Evolutionary conservation across 2,329 filamentous ascomycete genomes (phyloP).

Genomic region (Leptographium galeiforme): DNA sequence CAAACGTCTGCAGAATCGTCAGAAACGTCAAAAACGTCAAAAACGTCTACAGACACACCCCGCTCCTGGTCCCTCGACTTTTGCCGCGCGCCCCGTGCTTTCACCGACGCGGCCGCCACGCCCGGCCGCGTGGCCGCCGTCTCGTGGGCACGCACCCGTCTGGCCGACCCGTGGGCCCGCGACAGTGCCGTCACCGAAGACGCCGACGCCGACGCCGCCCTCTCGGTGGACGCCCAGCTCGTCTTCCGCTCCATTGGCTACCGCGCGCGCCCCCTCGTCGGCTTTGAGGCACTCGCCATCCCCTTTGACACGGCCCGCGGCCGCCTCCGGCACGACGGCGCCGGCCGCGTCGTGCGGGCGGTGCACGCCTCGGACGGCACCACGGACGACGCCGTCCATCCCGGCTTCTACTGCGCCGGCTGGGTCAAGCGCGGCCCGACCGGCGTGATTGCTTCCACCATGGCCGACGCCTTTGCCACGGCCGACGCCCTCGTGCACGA

Average conservation of each 20-base stretch:
- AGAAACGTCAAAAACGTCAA: too few species aligned
- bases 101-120: slow-evolving; percentile 30
- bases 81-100: slow-evolving; percentile 62
- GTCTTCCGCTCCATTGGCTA: slow-evolving; percentile 96
- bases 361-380: slow-evolving; percentile 18
- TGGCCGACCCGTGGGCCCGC: slow-evolving; percentile 43
- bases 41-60: too few species aligned
- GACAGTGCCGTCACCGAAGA: slow-evolving; percentile 33
- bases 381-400: slow-evolving; percentile 31
- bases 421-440: slow-evolving; percentile 95
- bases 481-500: slow-evolving; percentile 75
- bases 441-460: slow-evolving; percentile 89
- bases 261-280: slow-evolving; percentile 63
- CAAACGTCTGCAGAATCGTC: too few species aligned
- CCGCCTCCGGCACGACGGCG: slow-evolving; percentile 68
- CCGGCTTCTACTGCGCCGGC: slow-evolving; percentile 80
- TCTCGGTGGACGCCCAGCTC: slow-evolving; percentile 49
- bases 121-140: slow-evolving; percentile 45
- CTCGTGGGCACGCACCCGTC: slow-evolving; percentile 48
- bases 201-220: slow-evolving; percentile 31
- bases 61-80: slow-evolving; percentile 83
- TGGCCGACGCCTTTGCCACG: slow-evolving; percentile 86
- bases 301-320: slow-evolving; percentile 64
- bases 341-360: slow-evolving; percentile 51
- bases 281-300: slow-evolving; percentile 59